phyloP scores from a whole-genome alignment of 768 basidiomycete genomes.

The Mycena latifolia region DNA sequence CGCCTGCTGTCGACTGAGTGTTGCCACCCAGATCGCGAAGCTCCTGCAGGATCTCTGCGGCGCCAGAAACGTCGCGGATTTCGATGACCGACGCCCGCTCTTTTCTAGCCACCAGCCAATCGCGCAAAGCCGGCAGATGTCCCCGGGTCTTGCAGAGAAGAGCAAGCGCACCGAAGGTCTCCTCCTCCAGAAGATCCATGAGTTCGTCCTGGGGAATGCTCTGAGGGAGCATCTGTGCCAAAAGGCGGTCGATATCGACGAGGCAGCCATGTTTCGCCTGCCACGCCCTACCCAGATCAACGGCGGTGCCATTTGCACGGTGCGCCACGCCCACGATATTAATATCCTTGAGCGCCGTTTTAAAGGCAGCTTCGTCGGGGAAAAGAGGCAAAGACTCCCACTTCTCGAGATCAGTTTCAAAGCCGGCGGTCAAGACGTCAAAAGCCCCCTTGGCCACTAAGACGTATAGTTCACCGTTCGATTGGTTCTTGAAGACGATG shows the following conservation, averaged over 20 bases:
- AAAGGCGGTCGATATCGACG: constrained; percentile 29
- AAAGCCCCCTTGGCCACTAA: constrained; percentile 32
- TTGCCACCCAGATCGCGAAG: constrained; percentile 3
- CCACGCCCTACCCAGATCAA: constrained; percentile 32
- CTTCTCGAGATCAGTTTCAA: constrained; percentile 24
- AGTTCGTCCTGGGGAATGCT: constrained; percentile 33
- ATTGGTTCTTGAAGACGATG: constrained; percentile 28
- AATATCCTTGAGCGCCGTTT: constrained; percentile 30
- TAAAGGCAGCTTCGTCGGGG: constrained; percentile 17
- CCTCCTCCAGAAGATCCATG: constrained; percentile 31
- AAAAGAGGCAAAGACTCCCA: constrained; percentile 30
- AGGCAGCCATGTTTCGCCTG: constrained; percentile 30
- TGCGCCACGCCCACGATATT: constrained; percentile 30
- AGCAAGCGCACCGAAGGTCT: constrained; percentile 28
- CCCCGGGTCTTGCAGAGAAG: constrained; percentile 34
- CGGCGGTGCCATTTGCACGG: constrained; percentile 13
- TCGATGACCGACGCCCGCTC: constrained; percentile 30
- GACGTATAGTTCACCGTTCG: constrained; percentile 23
- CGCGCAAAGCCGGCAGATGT: constrained; percentile 24
- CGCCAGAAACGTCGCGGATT: constrained; percentile 31
- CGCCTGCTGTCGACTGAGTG: not conserved
- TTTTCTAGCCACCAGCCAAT: constrained; percentile 30
- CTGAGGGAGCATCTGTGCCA: constrained; percentile 28
- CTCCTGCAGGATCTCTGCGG: constrained; percentile 27
- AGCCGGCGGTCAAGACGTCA: constrained; percentile 24